A percentile compares a stretch with the other conserved stretches of the same genome.
Evolutionary conservation across 176 grass and related monocot species (phyloP).

Genomic region (Oryza australiensis): DNA sequence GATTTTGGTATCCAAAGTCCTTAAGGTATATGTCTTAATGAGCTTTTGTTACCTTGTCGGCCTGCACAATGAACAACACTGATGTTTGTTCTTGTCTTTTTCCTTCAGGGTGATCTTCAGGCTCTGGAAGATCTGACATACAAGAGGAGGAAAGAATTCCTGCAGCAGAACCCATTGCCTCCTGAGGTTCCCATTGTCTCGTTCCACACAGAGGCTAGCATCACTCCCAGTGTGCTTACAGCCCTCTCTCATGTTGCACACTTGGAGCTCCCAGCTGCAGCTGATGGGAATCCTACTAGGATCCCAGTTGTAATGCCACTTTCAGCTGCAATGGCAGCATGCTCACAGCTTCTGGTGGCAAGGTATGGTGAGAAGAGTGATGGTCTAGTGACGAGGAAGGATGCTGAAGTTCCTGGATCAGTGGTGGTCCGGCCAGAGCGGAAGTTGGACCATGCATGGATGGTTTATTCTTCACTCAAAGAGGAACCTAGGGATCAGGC

Average conservation of each 20-base stretch:
- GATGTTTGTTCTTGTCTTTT: too few relatives aligned
- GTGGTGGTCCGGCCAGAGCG: conserved; percentile 58
- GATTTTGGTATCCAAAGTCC: conserved; percentile 79
- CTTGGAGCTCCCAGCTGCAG: conserved; percentile 68
- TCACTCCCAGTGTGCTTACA: conserved; percentile 59
- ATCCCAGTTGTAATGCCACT: conserved; percentile 83
- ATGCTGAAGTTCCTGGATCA: conserved; percentile 84
- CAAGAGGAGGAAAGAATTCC: too few relatives aligned
- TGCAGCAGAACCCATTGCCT: too few relatives aligned
- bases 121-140: too few relatives aligned
- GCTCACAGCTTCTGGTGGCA: conserved; percentile 68
- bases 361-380: conserved; percentile 93
- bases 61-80: neutral
- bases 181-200: too few relatives aligned
- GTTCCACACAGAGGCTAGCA: too few relatives aligned
- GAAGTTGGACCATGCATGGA: conserved; percentile 92
- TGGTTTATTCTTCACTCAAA: conserved; percentile 81
- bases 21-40: conserved; percentile 61
- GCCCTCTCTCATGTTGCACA: conserved; percentile 87
- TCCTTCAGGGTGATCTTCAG: too few relatives aligned
- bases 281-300: conserved; percentile 52
- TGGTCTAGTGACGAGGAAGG: conserved; percentile 72
- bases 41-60: conserved; percentile 2
- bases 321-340: conserved; percentile 80
- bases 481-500: conserved; percentile 60